A percentile compares a stretch with the other conserved stretches of the same genome.
Evolutionary conservation across 179 eudicot species (phyloP).

Genomic region (Nepenthes alata): DNA sequence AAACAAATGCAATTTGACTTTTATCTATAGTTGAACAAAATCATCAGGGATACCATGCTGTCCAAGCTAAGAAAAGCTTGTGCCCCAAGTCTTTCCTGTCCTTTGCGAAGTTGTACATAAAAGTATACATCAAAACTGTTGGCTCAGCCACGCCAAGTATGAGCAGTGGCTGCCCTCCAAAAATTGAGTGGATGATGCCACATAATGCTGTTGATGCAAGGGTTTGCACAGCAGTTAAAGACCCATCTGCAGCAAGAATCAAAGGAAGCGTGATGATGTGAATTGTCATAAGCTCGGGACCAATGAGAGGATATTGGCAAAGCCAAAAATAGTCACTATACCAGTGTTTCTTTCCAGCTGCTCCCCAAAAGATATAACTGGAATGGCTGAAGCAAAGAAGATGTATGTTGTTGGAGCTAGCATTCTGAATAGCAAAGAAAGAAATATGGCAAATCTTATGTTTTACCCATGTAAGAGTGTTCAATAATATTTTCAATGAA

Average conservation of each 20-base stretch:
- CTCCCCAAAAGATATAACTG: conserved; percentile 98
- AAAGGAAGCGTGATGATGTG: conserved; percentile 1
- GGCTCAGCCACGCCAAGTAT: conserved; percentile 99
- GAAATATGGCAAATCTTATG: not conserved
- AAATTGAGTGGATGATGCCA: conserved; percentile 83
- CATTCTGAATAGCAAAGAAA: conserved; percentile 36
- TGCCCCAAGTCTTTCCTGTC: conserved; percentile 74
- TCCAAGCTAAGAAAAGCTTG: conserved; percentile 83
- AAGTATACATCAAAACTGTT: conserved; percentile 93
- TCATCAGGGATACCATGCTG: conserved; percentile 63
- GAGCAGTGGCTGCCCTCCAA: conserved; percentile 95
- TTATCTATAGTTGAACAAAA: not conserved
- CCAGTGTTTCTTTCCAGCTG: conserved; percentile 89
- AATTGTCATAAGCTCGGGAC: conserved; percentile 4
- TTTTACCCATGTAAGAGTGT: no score
- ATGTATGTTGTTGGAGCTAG: conserved; percentile 96
- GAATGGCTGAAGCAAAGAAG: conserved; percentile 98
- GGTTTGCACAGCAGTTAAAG: conserved; percentile 92
- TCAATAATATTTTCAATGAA: not conserved
- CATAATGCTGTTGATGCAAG: conserved; percentile 92
- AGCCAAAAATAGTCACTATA: conserved; percentile 12
- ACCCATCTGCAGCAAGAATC: conserved; percentile 45
- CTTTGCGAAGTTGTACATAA: conserved; percentile 93
- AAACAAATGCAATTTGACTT: not conserved
- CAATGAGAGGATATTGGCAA: conserved; percentile 4